These are phyloP conservation scores for Wickerhamomyces subpelliculosus DNA, from an alignment of 805 yeast genomes.

Conservation along the genomic window DNA sequence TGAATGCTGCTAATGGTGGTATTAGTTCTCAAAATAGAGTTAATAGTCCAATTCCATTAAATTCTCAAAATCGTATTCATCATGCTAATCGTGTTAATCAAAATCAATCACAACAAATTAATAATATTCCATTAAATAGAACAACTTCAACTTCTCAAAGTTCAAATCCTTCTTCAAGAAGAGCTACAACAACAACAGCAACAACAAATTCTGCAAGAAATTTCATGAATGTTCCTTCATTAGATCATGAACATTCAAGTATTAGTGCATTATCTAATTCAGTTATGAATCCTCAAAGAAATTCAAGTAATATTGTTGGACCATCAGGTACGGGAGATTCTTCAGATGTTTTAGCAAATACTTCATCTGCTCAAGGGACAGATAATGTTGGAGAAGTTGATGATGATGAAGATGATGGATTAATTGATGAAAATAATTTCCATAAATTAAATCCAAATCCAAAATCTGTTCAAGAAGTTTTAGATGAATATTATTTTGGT, in stretches of 20 bases:
- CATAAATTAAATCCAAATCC: slow-evolving; percentile 18
- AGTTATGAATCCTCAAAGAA: background rate
- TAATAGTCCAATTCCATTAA: slow-evolving; percentile 1
- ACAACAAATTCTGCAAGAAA: background rate
- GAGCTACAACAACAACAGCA: background rate
- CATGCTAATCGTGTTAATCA: background rate
- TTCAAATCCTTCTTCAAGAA: background rate
- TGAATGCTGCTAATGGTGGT: background rate
- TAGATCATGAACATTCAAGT: background rate
- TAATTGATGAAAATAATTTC: slow-evolving; percentile 5
- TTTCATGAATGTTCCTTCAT: background rate
- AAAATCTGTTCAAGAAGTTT: slow-evolving; percentile 19
- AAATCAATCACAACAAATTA: background rate
- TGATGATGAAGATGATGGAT: slow-evolving; percentile 5
- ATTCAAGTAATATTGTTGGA: too few relatives aligned
- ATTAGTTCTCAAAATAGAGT: slow-evolving; percentile 1
- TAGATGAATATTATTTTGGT: slow-evolving; percentile 23
- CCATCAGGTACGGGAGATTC: background rate
- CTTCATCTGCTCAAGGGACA: background rate
- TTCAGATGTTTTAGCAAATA: background rate
- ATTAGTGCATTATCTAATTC: background rate
- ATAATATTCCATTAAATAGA: background rate
- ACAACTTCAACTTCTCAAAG: background rate
- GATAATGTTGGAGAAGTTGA: background rate
- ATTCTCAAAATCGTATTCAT: background rate